Base-by-base conservation (phyloP, 1,284 basidiomycete genomes). In the Ustilago shanxiensis region DNA sequence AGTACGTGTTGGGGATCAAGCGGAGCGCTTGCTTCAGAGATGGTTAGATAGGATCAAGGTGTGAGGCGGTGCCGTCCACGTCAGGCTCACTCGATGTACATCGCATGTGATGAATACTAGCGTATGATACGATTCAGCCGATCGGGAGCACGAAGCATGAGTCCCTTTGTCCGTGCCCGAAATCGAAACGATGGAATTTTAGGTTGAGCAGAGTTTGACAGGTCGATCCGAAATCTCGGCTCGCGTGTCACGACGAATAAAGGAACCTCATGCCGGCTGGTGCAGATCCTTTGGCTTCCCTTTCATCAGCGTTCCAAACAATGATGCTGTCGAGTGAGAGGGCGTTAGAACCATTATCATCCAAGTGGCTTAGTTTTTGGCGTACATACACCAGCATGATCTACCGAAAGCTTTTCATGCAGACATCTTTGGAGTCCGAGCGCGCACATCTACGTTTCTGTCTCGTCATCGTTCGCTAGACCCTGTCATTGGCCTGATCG, bases 171-270 rank as follows among this genome's bases (percentile, higher is more conserved):
- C 20, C 41, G 20, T 44, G 9, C 41, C 10, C n/a, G 24, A 6
- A 16, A n/a, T 13, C 2, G 7, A 20, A 24, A 4, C 8, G 7
- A 45, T 20, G 14, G 45, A 13, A 6, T 54, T 59, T 33, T 1
- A 8, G 20, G 52, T 20, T 63, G 44, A 60, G 57, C 64, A 66
- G 64, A 66, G 59, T 58, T 62, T 58, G 66, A 68, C 60, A 68
- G 66, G 53, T 67, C 39, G 54, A 18, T 11, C 41, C 44, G 41
- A 51, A 53, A 41, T 29, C 20, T 24, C 47, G 26, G 58, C 39
- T 33, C 49, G 59, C 37, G 35, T 49, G 47, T 44, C 20, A 44
- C 41, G 18, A n/a, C 24, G 24, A 47, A 14, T 47, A 14, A n/a
- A 26, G 31, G 5, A 6, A 11, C 31, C 11, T 33, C 11, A 11